Evolutionary conservation across 768 basidiomycete genomes (phyloP).

Genomic region (Podaxis sp.): DNA sequence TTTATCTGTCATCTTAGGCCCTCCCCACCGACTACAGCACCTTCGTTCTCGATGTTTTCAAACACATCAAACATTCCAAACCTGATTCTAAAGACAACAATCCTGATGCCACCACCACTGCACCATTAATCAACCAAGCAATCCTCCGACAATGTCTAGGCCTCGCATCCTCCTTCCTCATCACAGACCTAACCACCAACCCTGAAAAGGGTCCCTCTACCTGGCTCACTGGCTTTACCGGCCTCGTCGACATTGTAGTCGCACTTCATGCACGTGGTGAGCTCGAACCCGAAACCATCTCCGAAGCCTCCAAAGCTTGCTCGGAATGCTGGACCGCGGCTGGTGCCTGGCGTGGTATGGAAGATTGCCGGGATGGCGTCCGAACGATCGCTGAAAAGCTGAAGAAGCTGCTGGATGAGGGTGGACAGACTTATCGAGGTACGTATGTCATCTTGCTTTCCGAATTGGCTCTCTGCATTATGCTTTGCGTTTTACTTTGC

Average conservation of each 20-base stretch:
- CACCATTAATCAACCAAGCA: slow-evolving; percentile 51
- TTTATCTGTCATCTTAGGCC: slow-evolving; percentile 19
- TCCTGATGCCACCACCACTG: slow-evolving; percentile 12
- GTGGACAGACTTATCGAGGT: slow-evolving; percentile 47
- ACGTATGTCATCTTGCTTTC: slow-evolving; percentile 15
- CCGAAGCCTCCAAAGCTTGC: slow-evolving; percentile 63
- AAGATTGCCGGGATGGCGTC: slow-evolving; percentile 59
- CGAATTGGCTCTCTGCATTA: not conserved
- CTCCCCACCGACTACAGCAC: slow-evolving; percentile 55
- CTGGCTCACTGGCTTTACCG: slow-evolving; percentile 66
- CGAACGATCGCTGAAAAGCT: slow-evolving; percentile 57
- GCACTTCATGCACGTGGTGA: slow-evolving; percentile 65
- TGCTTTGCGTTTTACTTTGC: slow-evolving; percentile 6
- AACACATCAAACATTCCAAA: slow-evolving; percentile 37
- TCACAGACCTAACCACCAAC: slow-evolving; percentile 69
- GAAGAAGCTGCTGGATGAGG: slow-evolving; percentile 51
- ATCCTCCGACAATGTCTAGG: slow-evolving; percentile 59
- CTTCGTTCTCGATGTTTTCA: slow-evolving; percentile 54
- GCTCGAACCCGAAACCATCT: slow-evolving; percentile 73
- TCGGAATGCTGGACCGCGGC: slow-evolving; percentile 80
- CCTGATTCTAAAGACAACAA: not conserved
- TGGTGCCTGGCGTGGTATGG: slow-evolving; percentile 63
- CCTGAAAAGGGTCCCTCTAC: slow-evolving; percentile 49
- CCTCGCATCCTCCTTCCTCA: slow-evolving; percentile 73
- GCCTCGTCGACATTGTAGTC: slow-evolving; percentile 67